Evolutionary conservation across 1,284 basidiomycete genomes (phyloP), one percentile per base, ranked within the genome.

Genomic region (Schizophyllum commune): DNA sequence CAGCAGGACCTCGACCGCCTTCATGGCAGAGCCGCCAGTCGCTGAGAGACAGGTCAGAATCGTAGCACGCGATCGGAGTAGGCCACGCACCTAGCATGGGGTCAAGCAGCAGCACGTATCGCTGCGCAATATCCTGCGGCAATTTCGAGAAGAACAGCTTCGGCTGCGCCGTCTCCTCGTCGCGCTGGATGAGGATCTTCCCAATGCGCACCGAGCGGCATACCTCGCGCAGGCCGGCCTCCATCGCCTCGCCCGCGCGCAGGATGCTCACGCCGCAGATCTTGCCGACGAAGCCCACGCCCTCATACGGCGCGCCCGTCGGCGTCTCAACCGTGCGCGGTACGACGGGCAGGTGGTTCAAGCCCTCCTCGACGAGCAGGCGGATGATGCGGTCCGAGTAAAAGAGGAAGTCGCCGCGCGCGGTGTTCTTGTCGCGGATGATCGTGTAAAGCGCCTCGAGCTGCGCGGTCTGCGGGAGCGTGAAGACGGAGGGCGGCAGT

Each of bases 1-100:
- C 72, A 91, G 85, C 20, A 99, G 80, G 7, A 98, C 92, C 72
- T 98, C 94, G 58, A 98, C 92, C 0, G 96, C 96, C 74, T 98
- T 98, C 75, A 97, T 95, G 2, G 96, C 97, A 17, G 95, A 98
- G 54, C 97, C 96, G 34, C 96, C 96, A 0, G 96, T 99, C 0
- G 96, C 95, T 95, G 66, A 19, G 62, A 55, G 21, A 55, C 53
- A 57, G 51, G 21, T 55, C 13, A 63, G 32, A 22, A 20, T 20
- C 21, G 32, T 52, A 32, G 55, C 47, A 15, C 17, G 27, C 17
- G 63, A 57, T 3, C 60, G 32, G 60, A 21, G 27, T 11, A 32
- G 32, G 34, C 52, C 32, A 68, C 84, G 60, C 70, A 94, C 94
- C 94, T 52, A 99, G 86, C 96, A 99, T 99, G 1, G 96, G 96